Percentiles rank a stretch among this genome's conserved stretches.
These are phyloP conservation scores for Papiliotrema terrestris DNA, from an alignment of 1,284 basidiomycete species.

Conservation along the genomic window DNA sequence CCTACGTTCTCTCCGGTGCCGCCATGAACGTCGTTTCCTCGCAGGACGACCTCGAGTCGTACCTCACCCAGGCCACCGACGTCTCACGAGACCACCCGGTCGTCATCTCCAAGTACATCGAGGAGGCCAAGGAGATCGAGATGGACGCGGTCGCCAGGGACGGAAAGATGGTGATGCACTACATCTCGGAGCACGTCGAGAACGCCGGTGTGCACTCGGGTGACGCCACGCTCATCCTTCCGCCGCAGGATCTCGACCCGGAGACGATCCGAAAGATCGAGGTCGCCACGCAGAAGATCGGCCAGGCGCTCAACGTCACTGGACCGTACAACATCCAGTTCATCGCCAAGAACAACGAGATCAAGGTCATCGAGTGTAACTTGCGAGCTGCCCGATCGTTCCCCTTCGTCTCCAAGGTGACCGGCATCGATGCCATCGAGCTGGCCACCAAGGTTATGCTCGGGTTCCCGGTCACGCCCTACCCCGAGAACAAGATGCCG, in stretches of 20 bases:
- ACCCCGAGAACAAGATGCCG: conserved; percentile 81
- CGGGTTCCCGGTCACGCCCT: conserved; percentile 79
- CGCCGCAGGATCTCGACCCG: conserved; percentile 78
- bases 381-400: conserved; percentile 95
- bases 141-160: conserved; percentile 95
- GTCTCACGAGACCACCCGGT: conserved; percentile 97
- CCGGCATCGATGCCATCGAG: conserved; percentile 96
- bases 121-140: conserved; percentile 95
- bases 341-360: conserved; percentile 64
- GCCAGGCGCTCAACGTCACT: conserved; percentile 89
- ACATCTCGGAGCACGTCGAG: conserved; percentile 97
- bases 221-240: conserved; percentile 96
- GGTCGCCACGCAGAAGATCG: conserved; percentile 94
- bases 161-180: conserved; percentile 88
- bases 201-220: conserved; percentile 99
- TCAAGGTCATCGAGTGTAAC: conserved; percentile 99
- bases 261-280: conserved; percentile 84
- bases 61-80: conserved; percentile 89
- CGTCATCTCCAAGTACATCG: conserved; percentile 98
- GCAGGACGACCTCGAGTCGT: conserved; percentile 80
- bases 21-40: conserved; percentile 99
- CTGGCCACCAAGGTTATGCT: conserved; percentile 98
- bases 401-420: conserved; percentile 98
- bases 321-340: conserved; percentile 99
- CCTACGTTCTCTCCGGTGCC: conserved; percentile 96